A percentile compares a stretch with the other conserved stretches of the same genome.
Evolutionary conservation across 2,329 filamentous ascomycete species (phyloP).

Genomic region (Fusarium sp.): DNA sequence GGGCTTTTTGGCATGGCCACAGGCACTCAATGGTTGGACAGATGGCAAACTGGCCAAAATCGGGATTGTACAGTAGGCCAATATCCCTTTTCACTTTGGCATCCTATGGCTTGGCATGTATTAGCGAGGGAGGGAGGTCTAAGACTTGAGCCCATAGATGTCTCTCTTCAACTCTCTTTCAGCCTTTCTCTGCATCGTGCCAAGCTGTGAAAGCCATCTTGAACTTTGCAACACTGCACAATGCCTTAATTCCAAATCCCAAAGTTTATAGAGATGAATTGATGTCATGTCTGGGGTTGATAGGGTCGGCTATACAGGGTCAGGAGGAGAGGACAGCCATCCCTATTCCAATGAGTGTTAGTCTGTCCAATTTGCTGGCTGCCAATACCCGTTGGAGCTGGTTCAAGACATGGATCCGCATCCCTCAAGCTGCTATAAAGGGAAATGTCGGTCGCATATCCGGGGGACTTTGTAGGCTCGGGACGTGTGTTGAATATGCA

Average conservation of each 20-base stretch:
- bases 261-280: constrained; percentile 2
- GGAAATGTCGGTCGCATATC: constrained; percentile 13
- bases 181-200: background rate
- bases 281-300: constrained; percentile 30
- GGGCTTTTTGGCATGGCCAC: background rate
- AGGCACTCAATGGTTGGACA: background rate
- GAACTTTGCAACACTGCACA: background rate
- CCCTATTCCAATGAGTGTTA: background rate
- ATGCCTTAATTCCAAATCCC: background rate
- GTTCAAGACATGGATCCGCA: constrained; percentile 23
- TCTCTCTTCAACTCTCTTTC: background rate
- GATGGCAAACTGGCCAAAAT: background rate
- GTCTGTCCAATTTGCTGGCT: background rate
- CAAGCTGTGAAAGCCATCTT: background rate
- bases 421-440: constrained; percentile 16
- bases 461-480: background rate
- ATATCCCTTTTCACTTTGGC: background rate
- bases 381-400: constrained; percentile 2
- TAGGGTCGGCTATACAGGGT: background rate
- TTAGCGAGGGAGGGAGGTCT: background rate
- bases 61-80: background rate
- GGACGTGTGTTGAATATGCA: constrained; percentile 3
- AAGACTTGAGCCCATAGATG: background rate
- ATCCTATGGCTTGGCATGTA: background rate
- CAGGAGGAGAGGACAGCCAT: background rate